phyloP scores from a whole-genome alignment of 2,329 filamentous ascomycete genomes.

The Hirsutella rhossiliensis region DNA sequence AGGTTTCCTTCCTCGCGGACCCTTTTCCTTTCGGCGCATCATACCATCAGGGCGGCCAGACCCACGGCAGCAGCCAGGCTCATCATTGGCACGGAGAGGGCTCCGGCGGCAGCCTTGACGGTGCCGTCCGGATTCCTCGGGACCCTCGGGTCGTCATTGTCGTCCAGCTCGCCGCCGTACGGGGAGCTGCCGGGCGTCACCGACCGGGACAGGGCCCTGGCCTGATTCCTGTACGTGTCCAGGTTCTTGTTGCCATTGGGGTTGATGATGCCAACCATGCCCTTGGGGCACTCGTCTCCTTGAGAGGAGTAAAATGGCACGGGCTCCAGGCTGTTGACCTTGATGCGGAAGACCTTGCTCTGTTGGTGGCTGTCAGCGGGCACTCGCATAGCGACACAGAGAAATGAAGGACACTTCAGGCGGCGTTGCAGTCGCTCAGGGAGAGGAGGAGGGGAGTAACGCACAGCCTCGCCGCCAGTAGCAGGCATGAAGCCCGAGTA shows the following conservation, averaged over 20 bases:
- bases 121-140: neutral
- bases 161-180: slow-evolving; percentile 18
- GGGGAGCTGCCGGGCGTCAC: slow-evolving; percentile 13
- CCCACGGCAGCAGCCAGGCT: neutral
- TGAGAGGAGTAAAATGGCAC: slow-evolving; percentile 27
- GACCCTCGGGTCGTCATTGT: slow-evolving; percentile 2
- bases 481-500: slow-evolving; percentile 23
- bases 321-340: slow-evolving; percentile 18
- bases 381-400: no score
- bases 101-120: neutral
- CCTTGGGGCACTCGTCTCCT: slow-evolving; percentile 21
- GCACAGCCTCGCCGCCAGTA: slow-evolving; percentile 15
- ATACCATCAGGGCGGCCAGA: neutral
- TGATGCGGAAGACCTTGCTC: slow-evolving; percentile 23
- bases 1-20: neutral
- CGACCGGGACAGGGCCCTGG: slow-evolving; percentile 11
- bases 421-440: no score
- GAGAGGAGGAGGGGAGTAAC: neutral
- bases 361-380: slow-evolving; percentile 4
- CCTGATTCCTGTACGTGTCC: slow-evolving; percentile 18
- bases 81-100: neutral
- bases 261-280: slow-evolving; percentile 29
- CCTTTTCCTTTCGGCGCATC: neutral
- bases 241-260: slow-evolving; percentile 16
- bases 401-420: no score